Evolutionary conservation across 768 basidiomycete species (phyloP).

Genomic region (Tylopilus intermedius): DNA sequence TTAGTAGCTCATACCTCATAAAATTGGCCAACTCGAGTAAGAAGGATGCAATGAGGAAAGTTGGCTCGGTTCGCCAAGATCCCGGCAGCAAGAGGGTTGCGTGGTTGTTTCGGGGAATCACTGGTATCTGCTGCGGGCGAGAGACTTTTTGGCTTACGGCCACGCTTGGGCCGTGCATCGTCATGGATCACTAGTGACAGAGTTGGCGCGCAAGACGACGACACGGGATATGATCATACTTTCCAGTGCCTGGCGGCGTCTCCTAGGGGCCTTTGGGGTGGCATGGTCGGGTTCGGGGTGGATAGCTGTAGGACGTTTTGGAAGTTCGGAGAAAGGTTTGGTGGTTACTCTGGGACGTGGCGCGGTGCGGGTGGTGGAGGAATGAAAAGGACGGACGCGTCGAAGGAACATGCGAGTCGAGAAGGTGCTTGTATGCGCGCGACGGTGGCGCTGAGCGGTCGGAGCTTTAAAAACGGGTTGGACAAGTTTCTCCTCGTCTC

Average conservation of each 20-base stretch:
- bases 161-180: conserved; percentile 11
- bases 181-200: background rate
- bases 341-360: conserved; percentile 30
- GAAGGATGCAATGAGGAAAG: conserved; percentile 84
- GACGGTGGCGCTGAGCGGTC: conserved; percentile 30
- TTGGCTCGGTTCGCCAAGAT: conserved; percentile 65
- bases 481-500: conserved; percentile 31
- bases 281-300: background rate
- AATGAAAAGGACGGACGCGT: conserved; percentile 14
- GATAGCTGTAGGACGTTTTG: conserved; percentile 32
- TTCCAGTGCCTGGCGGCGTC: conserved; percentile 1
- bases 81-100: conserved; percentile 57
- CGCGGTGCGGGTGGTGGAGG: background rate
- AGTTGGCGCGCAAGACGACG: background rate
- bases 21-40: conserved; percentile 92
- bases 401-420: conserved; percentile 9
- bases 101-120: conserved; percentile 25
- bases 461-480: conserved; percentile 33
- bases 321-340: conserved; percentile 59
- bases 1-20: conserved; percentile 64
- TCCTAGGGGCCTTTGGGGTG: background rate
- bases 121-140: background rate
- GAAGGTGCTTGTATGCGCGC: conserved; percentile 25
- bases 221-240: conserved; percentile 3
- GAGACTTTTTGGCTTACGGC: conserved; percentile 14